Conservation (phyloP, 257 asterid genomes). For the Capsicum baccatum region DNA sequence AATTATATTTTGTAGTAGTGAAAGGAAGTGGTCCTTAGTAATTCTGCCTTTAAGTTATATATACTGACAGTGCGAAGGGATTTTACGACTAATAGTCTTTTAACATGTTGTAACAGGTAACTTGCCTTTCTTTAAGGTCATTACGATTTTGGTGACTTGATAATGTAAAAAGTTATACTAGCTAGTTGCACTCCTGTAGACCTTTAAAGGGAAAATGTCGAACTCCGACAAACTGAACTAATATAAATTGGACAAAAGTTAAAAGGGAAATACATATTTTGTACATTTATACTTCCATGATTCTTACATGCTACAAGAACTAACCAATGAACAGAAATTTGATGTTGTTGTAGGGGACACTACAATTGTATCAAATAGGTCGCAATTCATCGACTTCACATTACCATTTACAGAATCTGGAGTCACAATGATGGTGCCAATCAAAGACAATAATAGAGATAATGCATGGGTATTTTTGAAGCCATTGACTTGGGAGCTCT, state of each 20-base stretch:
- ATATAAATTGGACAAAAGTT: neutral
- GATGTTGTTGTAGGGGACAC: slow-evolving; percentile 53
- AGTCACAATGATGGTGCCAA: slow-evolving; percentile 48
- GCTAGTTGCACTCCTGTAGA: neutral
- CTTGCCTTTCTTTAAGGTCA: neutral
- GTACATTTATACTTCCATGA: neutral
- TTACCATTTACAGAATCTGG: slow-evolving; percentile 62
- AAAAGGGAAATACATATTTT: neutral
- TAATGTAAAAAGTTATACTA: neutral
- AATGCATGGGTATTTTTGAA: slow-evolving; percentile 49
- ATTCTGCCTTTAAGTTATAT: neutral
- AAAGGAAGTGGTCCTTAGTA: no score
- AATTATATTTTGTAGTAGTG: no score
- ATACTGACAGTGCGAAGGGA: neutral
- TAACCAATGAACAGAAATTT: slow-evolving; percentile 32
- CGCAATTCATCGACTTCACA: slow-evolving; percentile 56
- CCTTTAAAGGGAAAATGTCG: neutral
- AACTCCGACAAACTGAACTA: neutral
- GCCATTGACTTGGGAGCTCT: slow-evolving; percentile 57
- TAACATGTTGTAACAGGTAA: neutral
- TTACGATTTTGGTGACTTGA: neutral
- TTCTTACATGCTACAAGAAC: neutral
- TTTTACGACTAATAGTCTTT: neutral
- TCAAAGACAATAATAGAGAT: slow-evolving; percentile 32
- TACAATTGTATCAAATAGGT: slow-evolving; percentile 54